Evolutionary conservation across 495 filamentous ascomycete species (phyloP).

Genomic region (Penicillium waksmanii): DNA sequence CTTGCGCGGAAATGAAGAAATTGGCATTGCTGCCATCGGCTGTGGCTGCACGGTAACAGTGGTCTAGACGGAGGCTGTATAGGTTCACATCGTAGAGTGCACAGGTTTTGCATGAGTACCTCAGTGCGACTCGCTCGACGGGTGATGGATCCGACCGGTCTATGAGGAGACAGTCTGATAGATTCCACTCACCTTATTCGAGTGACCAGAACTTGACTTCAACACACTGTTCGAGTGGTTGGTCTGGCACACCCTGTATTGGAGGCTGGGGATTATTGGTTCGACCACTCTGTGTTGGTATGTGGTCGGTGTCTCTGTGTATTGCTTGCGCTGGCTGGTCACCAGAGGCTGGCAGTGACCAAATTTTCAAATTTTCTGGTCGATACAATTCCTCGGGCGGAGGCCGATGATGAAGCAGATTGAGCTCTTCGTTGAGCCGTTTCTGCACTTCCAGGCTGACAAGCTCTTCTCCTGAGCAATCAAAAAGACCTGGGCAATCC

Average conservation of each 20-base stretch:
- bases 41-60: constrained; percentile 23
- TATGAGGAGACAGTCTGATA: constrained; percentile 18
- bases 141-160: constrained; percentile 21
- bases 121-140: constrained; percentile 21
- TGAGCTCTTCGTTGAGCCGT: constrained; percentile 1
- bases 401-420: neutral
- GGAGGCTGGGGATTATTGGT: neutral
- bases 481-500: too few relatives aligned
- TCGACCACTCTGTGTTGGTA: neutral
- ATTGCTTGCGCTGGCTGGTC: neutral
- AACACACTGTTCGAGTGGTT: neutral
- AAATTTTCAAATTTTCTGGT: neutral
- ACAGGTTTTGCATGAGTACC: constrained; percentile 26
- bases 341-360: neutral
- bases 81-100: constrained; percentile 22
- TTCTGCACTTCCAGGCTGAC: too few relatives aligned
- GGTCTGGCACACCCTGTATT: neutral
- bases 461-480: too few relatives aligned
- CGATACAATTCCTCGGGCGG: too few relatives aligned
- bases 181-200: constrained; percentile 23
- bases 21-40: constrained; percentile 24
- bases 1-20: constrained; percentile 30
- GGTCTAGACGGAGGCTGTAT: constrained; percentile 17
- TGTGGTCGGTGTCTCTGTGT: too few relatives aligned
- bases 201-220: too few relatives aligned